Evolutionary conservation across 1,284 basidiomycete genomes (phyloP).

Genomic region (Trichosporon sp.): DNA sequence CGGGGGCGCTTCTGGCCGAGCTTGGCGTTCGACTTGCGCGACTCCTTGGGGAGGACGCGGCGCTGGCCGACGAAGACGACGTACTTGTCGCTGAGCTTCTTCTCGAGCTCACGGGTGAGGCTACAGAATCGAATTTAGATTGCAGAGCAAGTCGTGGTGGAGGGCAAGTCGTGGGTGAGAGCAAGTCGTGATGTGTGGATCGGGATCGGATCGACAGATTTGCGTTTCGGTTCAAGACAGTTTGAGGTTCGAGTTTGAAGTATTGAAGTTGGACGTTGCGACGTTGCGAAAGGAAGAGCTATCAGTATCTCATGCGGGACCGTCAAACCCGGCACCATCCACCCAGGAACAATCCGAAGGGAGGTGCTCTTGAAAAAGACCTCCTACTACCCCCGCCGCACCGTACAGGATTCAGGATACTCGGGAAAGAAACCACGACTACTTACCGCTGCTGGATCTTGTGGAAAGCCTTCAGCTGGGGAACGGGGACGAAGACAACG

Average conservation of each 20-base stretch:
- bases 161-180: no score
- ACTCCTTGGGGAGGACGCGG: constrained; percentile 96
- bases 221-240: no score
- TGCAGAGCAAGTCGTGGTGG: not conserved
- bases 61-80: constrained; percentile 99
- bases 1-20: constrained; percentile 84
- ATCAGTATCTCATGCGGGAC: constrained; percentile 20
- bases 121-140: constrained; percentile 51
- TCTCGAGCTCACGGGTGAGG: constrained; percentile 94
- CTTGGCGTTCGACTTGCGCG: constrained; percentile 82
- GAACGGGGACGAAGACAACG: constrained; percentile 96
- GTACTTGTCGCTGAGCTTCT: constrained; percentile 96
- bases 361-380: constrained; percentile 50
- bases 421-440: not conserved
- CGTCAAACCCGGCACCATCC: constrained; percentile 15
- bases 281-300: not conserved
- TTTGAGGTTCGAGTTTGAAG: no score
- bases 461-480: constrained; percentile 97
- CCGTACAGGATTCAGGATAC: constrained; percentile 1
- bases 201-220: no score
- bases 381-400: constrained; percentile 46
- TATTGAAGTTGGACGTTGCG: no score
- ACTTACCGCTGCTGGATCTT: constrained; percentile 94
- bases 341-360: constrained; percentile 27
- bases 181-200: not conserved